Evolutionary conservation across 495 filamentous ascomycete genomes (phyloP).

Genomic region (Hyphodiscus hymeniophilus): DNA sequence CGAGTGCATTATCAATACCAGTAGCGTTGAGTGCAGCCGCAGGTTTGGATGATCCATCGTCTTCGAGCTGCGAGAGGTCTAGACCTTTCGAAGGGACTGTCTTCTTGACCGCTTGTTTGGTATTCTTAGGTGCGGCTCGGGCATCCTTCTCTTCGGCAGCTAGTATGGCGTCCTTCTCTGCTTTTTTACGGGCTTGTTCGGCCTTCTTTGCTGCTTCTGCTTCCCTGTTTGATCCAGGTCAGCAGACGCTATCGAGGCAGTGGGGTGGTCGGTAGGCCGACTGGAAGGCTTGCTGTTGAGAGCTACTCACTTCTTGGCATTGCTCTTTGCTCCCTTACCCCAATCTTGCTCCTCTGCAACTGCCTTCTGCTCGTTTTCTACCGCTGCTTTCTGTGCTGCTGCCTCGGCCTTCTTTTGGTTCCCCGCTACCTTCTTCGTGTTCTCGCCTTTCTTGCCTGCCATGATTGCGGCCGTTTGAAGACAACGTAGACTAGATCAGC

Average conservation of each 20-base stretch:
- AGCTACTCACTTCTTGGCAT: constrained; percentile 67
- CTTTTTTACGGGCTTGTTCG: constrained; percentile 79
- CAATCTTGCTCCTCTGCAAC: constrained; percentile 70
- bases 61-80: constrained; percentile 62
- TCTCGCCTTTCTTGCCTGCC: constrained; percentile 66
- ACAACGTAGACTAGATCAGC: not conserved
- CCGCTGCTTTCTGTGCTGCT: constrained; percentile 68
- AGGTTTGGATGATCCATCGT: constrained; percentile 32
- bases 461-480: constrained; percentile 26
- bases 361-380: constrained; percentile 55
- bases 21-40: constrained; percentile 58
- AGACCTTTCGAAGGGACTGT: constrained; percentile 40
- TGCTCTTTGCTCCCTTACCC: constrained; percentile 76
- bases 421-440: constrained; percentile 83
- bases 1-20: constrained; percentile 86
- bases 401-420: constrained; percentile 90
- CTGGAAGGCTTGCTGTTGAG: not conserved
- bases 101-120: constrained; percentile 59
- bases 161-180: constrained; percentile 75
- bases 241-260: not conserved
- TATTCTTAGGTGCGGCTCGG: constrained; percentile 51
- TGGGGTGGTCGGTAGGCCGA: constrained; percentile 6
- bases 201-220: constrained; percentile 78
- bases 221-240: constrained; percentile 46
- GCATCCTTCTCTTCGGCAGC: constrained; percentile 74